Percentiles rank a stretch among this genome's conserved stretches.
These are phyloP conservation scores for Candida insectalens DNA, from an alignment of 805 yeast genomes.

Conservation along the genomic window DNA sequence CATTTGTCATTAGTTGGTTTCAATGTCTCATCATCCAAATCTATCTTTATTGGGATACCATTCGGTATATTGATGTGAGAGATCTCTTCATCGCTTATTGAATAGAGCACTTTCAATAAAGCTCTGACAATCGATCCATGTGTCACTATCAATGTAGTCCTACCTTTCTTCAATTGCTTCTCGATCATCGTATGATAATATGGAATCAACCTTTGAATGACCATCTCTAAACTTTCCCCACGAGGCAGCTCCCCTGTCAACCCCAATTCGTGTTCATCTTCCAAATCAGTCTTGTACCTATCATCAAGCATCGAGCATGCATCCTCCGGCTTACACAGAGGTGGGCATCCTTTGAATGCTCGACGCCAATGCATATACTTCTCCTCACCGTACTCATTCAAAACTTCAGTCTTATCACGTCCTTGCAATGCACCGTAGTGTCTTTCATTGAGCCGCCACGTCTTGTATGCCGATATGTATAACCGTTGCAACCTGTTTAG, in stretches of 20 bases:
- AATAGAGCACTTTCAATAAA: constrained; percentile 56
- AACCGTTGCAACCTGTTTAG: constrained; percentile 43
- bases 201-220: constrained; percentile 55
- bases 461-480: constrained; percentile 43
- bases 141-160: constrained; percentile 59
- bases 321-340: constrained; percentile 27
- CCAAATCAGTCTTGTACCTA: constrained; percentile 27
- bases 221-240: constrained; percentile 70
- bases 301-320: constrained; percentile 14
- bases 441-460: constrained; percentile 78
- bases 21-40: constrained; percentile 30
- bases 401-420: constrained; percentile 56
- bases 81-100: constrained; percentile 56
- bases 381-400: constrained; percentile 58
- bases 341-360: constrained; percentile 68
- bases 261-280: constrained; percentile 25
- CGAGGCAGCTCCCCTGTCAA: constrained; percentile 45
- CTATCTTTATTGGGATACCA: constrained; percentile 70
- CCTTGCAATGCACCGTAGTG: constrained; percentile 83
- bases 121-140: constrained; percentile 82
- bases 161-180: constrained; percentile 35
- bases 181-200: constrained; percentile 45
- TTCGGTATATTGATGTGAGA: constrained; percentile 73
- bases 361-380: constrained; percentile 74
- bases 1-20: constrained; percentile 27